Evolutionary conservation across 2,329 filamentous ascomycete genomes (phyloP).

Genomic region (Botrytis tulipae): DNA sequence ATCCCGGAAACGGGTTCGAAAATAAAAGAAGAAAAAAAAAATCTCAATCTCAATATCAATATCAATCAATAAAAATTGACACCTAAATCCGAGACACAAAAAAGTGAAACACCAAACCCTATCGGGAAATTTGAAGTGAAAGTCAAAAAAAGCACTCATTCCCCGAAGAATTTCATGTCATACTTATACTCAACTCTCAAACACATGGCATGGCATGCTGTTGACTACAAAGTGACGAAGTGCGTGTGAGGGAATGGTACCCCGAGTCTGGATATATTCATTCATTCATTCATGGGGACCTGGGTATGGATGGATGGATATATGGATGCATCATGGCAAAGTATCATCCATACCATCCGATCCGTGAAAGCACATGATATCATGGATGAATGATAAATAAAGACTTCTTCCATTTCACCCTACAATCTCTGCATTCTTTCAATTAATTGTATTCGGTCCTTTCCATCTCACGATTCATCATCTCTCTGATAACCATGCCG

Average conservation of each 20-base stretch:
- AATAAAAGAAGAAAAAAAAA: not conserved
- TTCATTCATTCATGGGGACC: not conserved
- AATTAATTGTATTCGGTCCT: slow-evolving; percentile 8
- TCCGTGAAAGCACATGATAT: too few species aligned
- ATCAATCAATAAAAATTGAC: too few species aligned
- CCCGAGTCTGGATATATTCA: not conserved
- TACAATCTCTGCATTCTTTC: too few species aligned
- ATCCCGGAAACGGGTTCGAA: not conserved
- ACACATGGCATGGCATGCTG: too few species aligned
- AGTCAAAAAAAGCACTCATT: not conserved
- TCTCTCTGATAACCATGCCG: not conserved
- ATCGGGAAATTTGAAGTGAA: not conserved
- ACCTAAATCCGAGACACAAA: not conserved
- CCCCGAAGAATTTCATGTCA: not conserved
- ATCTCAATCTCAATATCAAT: not conserved
- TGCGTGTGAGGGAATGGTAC: not conserved
- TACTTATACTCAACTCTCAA: not conserved
- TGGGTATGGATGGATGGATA: not conserved
- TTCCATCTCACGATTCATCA: not conserved
- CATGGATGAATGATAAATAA: too few species aligned
- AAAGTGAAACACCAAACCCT: too few species aligned
- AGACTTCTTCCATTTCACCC: too few species aligned
- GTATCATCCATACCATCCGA: too few species aligned
- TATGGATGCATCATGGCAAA: too few species aligned
- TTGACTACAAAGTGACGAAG: too few species aligned